Conservation (phyloP, 1,139 yeast genomes). For the Scheffersomyces stambukii region DNA sequence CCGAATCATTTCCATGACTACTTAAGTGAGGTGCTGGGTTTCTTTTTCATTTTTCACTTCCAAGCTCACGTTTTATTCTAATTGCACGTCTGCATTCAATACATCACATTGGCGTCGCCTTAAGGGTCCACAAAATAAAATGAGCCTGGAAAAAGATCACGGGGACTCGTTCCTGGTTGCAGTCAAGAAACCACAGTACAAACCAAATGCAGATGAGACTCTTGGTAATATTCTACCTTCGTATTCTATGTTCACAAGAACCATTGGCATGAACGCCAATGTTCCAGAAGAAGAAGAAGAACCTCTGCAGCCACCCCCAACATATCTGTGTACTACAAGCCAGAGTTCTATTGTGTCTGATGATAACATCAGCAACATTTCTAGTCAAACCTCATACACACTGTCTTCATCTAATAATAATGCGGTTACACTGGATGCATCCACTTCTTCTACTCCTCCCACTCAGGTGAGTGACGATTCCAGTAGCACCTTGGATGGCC, state of each 20-base stretch:
- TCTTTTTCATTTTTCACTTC: too few relatives aligned
- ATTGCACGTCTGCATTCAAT: too few relatives aligned
- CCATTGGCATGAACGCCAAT: constrained; percentile 19
- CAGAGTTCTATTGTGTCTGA: too few relatives aligned
- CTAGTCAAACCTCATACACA: constrained; percentile 2
- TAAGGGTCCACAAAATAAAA: too few relatives aligned
- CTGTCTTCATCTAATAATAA: constrained; percentile 1
- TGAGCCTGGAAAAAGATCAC: too few relatives aligned
- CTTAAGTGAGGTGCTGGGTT: too few relatives aligned
- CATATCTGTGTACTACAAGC: too few relatives aligned
- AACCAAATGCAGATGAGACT: constrained; percentile 8
- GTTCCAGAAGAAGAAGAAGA: constrained; percentile 9
- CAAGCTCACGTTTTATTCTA: too few relatives aligned
- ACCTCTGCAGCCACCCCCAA: constrained; percentile 9
- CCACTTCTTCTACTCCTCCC: constrained; percentile 3
- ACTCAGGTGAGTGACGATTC: background rate
- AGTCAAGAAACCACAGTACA: background rate
- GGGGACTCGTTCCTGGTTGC: too few relatives aligned
- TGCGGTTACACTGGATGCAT: constrained; percentile 3
- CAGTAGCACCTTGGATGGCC: background rate
- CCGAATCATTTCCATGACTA: too few relatives aligned
- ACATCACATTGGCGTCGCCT: too few relatives aligned
- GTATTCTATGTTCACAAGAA: constrained; percentile 44
- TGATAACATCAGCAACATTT: background rate
- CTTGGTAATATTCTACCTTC: constrained; percentile 34